A percentile compares a stretch with the other conserved stretches of the same genome.
phyloP scores from a whole-genome alignment of 73 alveolate species.

The Paramecium biaurelia region DNA sequence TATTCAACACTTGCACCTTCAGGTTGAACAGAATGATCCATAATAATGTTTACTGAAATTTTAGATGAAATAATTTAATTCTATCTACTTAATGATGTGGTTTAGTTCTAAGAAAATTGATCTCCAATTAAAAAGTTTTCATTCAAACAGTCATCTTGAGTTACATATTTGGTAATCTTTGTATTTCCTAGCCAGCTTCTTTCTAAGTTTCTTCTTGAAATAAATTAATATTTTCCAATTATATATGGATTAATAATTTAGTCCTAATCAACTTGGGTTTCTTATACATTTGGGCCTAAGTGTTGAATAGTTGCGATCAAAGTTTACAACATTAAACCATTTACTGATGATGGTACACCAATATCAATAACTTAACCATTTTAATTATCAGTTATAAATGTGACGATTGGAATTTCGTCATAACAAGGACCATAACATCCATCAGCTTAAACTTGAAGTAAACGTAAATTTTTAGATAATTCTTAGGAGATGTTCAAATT shows the following conservation, averaged over 20 bases:
- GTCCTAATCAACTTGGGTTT: not conserved
- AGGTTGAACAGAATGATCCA: not conserved
- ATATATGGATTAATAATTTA: not conserved
- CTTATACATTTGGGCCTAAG: not conserved
- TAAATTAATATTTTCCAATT: not conserved
- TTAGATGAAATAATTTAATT: not conserved
- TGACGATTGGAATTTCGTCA: not conserved
- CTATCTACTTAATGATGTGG: not conserved
- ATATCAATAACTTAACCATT: not conserved
- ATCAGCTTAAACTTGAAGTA: not conserved
- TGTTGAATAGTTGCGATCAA: not conserved
- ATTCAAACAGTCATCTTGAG: not conserved
- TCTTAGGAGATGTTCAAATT: not conserved
- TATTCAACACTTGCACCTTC: not conserved
- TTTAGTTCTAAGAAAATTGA: not conserved
- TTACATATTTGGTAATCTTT: not conserved
- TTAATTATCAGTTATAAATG: not conserved
- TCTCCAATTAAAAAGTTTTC: not conserved
- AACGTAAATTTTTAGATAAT: not conserved
- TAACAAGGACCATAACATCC: not conserved
- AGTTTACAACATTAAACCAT: not conserved
- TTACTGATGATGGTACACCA: not conserved
- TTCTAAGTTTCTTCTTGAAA: not conserved
- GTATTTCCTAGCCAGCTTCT: not conserved
- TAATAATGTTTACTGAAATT: not conserved